Evolutionary conservation across 306 rosid genomes (phyloP), one percentile per base, ranked within the genome.

Genomic region (Gynostemma pentaphyllum): DNA sequence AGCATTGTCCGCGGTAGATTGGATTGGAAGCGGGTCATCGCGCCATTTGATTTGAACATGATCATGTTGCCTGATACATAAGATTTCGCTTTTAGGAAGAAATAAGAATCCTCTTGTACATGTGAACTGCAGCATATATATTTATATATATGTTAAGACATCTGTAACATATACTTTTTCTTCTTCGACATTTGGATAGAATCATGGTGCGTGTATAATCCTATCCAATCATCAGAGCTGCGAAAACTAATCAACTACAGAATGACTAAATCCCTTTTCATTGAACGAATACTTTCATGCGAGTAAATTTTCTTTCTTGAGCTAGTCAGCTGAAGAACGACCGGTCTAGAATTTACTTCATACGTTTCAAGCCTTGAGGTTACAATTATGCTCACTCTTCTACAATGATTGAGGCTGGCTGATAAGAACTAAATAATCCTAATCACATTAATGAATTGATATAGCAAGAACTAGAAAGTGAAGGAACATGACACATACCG

Each of bases 21-120:
- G 22, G 89, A 39, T 76, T 82, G 83, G 56, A 88, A 69, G 34
- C 40, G 87, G 2, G 78, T 80, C n/a, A n/a, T n/a, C 68, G 80
- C 42, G 66, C 66, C 69, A 50, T 95, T 95, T 5, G 96, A 82
- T 68, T 63, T 82, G 84, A 91, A 91, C 77, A 87, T 82, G 74
- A 92, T 88, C 78, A 84, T 69, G 76, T 85, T 85, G 16, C 98
- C 98, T 91, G 90, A 77, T 66, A 44, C 70, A 70, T 16, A 30
- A 45, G 71, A 72, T 37, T 61, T 66, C 73, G 15, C 9, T 66
- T 67, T 62, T 68, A 65, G 68, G 9, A 23, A 62, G 48, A 16
- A 32, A 27, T 19, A 41, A 4, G 10, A 63, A 23, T 55, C 15
- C 26, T 55, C 9, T 1, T 55, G n/a, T n/a, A n/a, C n/a, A n/a